Base-by-base conservation (phyloP, 108 stramenopile genomes). In the Epithemia pelagica region DNA sequence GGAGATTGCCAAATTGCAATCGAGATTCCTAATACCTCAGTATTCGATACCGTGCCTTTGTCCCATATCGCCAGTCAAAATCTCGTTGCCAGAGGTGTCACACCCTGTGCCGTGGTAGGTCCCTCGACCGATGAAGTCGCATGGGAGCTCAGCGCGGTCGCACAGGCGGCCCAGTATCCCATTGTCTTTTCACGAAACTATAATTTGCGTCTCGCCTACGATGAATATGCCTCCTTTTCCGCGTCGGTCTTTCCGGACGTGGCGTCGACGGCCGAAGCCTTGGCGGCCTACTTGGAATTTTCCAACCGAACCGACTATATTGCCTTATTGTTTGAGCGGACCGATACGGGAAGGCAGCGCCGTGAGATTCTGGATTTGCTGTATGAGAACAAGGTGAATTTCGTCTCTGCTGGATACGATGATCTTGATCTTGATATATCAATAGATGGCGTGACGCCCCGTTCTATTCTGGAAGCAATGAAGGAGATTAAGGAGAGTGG, bases 71-170 rank as follows among this genome's bases (percentile, higher is more conserved):
- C 61, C 29, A 23, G 25, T 7, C 61, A 62, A 21, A 27, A 22
- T 22, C 30, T 62, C 10, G 29, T 62, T 8, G 32, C 5, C 10
- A 22, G 7, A 27, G 61, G 30, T n/a, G 30, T 22, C 3, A 22
- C 21, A 21, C 64, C 64, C n/a, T 62, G 62, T 52, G 68, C 68
- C 3, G 15, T 69, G 2, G 68, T 29, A 2, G 68, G 68, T 22
- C 33, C 62, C 28, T 63, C 32, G 18, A n/a, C 26, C 21, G 68
- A 69, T n/a, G 23, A 27, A 18, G 29, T 62, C 20, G 61, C 62
- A 2, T 30, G 18, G 18, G 64, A 69, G 20, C n/a, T 69, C 7
- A 26, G 33, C 26, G 37, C 54, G 30, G 20, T 64, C 5, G 68
- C 68, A n/a, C 20, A 29, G 64, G 64, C 64, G 18, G 52, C 37